phyloP scores from a whole-genome alignment of 805 yeast species.

The Wickerhamiella parazyma region DNA sequence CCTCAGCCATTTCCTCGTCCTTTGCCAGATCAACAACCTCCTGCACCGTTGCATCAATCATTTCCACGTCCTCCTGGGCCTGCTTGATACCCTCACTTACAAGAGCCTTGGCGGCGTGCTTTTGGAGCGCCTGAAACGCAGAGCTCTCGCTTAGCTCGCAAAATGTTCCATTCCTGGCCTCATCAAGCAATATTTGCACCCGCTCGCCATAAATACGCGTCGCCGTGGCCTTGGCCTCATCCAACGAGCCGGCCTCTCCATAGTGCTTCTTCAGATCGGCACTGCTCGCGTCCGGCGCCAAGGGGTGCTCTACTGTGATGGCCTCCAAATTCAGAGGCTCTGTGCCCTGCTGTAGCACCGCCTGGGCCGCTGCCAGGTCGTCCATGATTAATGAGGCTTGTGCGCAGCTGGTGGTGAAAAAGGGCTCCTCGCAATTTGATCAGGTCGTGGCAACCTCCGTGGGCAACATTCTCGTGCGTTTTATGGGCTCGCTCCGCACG shows the following conservation, averaged over 20 bases:
- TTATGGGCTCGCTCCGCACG: conserved; percentile 1
- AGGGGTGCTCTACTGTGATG: neutral
- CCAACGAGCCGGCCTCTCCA: no score
- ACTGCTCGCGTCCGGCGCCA: neutral
- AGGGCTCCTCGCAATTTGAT: neutral
- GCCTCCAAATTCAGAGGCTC: neutral
- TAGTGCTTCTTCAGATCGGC: no score
- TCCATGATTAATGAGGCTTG: conserved; percentile 1
- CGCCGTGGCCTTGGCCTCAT: neutral
- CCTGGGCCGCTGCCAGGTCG: conserved; percentile 4
- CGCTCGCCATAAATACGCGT: neutral
- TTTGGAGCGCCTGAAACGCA: neutral
- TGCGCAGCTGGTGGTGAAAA: conserved; percentile 2
- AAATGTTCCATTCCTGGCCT: neutral
- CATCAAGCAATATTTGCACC: neutral
- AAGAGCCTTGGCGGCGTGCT: neutral
- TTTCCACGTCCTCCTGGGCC: neutral
- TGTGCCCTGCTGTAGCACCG: neutral
- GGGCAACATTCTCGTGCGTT: conserved; percentile 5
- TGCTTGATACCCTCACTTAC: neutral
- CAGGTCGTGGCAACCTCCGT: neutral
- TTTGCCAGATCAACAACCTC: neutral
- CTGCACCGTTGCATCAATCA: neutral
- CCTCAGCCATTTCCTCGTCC: neutral
- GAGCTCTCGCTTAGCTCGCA: neutral